Base-by-base conservation (phyloP, 805 yeast species). In the Candida palmyrensis region DNA sequence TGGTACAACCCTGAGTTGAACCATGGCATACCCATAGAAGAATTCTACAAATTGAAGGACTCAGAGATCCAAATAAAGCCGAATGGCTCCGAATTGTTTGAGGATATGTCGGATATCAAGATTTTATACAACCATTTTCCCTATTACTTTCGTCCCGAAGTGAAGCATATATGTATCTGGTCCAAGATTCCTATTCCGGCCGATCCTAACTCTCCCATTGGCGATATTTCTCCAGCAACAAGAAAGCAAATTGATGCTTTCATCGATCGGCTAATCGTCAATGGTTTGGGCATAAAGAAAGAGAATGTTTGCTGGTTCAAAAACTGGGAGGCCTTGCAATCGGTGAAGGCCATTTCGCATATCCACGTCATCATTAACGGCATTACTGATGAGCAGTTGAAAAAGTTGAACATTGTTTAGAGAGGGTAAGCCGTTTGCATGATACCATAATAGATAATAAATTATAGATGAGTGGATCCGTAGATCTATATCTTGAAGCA, bases 311-410 rank as follows among this genome's bases (percentile, higher is more conserved):
- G 66, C 2, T 82, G 90, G 90, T 83, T 82, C 53, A 69, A 82
- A 43, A 83, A 83, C 49, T 82, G 83, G 75, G 71, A 79, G 6
- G 65, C 71, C 5, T 52, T 83, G 25, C 92, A 83, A 50, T 79
- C 87, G 49, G 79, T 83, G 5, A 69, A 63, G 42, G 66, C 73
- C 19, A 60, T 82, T 22, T 79, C 87, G 16, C 92, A 82, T 49
- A 58, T 82, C n/a, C 92, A 82, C 53, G 73, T 82, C 2, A 47
- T 82, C 18, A 42, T 82, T 9, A 68, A 59, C 30, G 71, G 65
- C n/a, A 45, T 67, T 16, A 42, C 49, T 3, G 27, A 43, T 9
- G 55, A 52, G 3, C 47, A 53, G 9, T 30, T 57, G 5, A 33
- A 44, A 11, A 6, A 19, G 14, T 20, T 29, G 8, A 18, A 29